phyloP scores from a whole-genome alignment of 2,329 filamentous ascomycete species.

The Colletotrichum higginsianum region DNA sequence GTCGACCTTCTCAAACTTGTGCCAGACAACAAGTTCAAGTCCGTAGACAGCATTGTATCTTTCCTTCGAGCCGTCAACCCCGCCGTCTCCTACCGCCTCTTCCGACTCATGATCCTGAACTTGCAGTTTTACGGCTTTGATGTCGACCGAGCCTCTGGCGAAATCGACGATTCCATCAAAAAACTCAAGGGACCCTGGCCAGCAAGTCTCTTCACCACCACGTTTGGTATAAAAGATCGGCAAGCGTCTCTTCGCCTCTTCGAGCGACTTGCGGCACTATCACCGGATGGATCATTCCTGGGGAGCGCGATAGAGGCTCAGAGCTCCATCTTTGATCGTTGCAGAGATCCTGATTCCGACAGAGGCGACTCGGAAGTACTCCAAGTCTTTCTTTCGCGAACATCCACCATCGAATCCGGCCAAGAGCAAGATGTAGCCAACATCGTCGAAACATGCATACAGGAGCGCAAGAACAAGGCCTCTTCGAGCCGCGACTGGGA shows the following conservation, averaged over 20 bases:
- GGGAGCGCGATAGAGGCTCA: neutral
- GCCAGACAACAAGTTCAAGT: neutral
- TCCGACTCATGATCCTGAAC: slow-evolving; percentile 46
- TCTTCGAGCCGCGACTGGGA: slow-evolving; percentile 44
- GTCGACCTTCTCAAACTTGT: slow-evolving; percentile 3
- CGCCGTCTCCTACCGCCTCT: slow-evolving; percentile 43
- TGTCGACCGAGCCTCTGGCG: slow-evolving; percentile 43
- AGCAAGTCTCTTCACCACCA: slow-evolving; percentile 9
- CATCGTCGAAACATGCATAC: slow-evolving; percentile 9
- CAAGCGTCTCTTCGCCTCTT: slow-evolving; percentile 13
- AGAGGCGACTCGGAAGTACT: slow-evolving; percentile 8
- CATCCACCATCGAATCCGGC: neutral
- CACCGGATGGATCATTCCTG: slow-evolving; percentile 6
- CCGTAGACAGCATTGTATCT: neutral
- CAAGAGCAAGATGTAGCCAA: too few species aligned
- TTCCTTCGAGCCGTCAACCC: slow-evolving; percentile 9
- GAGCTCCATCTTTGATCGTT: slow-evolving; percentile 10
- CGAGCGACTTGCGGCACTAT: slow-evolving; percentile 4
- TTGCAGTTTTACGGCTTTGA: slow-evolving; percentile 43
- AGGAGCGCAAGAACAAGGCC: slow-evolving; percentile 45
- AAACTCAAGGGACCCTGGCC: slow-evolving; percentile 29
- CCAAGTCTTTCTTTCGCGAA: slow-evolving; percentile 1
- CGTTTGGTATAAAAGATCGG: neutral
- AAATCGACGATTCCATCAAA: neutral
- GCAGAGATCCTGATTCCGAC: neutral